Evolutionary conservation across 257 asterid genomes (phyloP), one percentile per base, ranked within the genome.

Genomic region (Schizonepeta tenuifolia): DNA sequence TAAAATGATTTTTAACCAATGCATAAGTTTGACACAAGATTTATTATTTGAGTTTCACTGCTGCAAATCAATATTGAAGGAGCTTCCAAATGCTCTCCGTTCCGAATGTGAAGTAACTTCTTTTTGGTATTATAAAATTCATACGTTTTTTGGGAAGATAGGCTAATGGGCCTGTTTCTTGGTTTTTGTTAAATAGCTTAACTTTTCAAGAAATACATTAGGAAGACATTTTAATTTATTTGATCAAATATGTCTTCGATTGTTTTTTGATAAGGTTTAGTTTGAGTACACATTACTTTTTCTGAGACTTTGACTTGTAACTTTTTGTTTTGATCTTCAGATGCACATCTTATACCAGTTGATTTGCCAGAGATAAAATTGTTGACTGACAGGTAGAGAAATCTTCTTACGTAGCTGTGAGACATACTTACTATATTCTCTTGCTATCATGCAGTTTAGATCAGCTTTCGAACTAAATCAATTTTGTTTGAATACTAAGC

Each of bases 341-440:
- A 92, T 94, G 96, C 98, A 70, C 98, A 94, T 79, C 97, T 91
- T 69, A 87, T 94, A 70, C 96, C 97, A 1, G 91, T 91, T 38
- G 97, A 94, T 79, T 78, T 94, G 84, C 89, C 96, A 63, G 96
- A 88, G 87, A 84, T 93, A 68, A 88, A 91, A 71, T 80, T 93
- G 65, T 79, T 90, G 83, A 85, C 97, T 53, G 92, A 86, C 83
- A 90, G 98, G 97, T 91, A 78, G 40, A 53, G 47, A 74, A 49
- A 70, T 71, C 65, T 70, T 67, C n/a, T 21, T 24, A 1, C 24
- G 17, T 54, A 69, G 69, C 68, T 78, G 26, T 67, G 40, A 56
- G 7, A 54, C 65, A 9, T 38, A 43, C 65, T 72, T 68, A 13
- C 33, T 58, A 31, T 33, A 61, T 65, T 67, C 65, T 69, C 63